Evolutionary conservation across 306 rosid genomes (phyloP).

Genomic region (Trichosanthes cucumerina): DNA sequence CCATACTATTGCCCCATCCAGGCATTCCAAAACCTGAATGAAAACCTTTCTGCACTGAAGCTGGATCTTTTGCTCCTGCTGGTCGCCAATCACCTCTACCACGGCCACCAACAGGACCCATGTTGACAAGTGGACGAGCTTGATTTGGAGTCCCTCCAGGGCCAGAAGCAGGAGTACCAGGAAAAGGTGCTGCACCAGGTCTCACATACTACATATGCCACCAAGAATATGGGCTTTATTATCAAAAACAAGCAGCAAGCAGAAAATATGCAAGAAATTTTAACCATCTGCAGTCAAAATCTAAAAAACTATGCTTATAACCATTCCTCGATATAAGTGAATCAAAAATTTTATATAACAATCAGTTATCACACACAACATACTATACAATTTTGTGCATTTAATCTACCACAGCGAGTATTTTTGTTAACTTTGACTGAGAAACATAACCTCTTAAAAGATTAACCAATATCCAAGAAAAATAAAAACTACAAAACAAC

Average conservation of each 20-base stretch:
- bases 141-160: conserved; percentile 77
- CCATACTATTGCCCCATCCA: conserved; percentile 64
- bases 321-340: not conserved
- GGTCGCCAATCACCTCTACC: conserved; percentile 99
- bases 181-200: conserved; percentile 83
- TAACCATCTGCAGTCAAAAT: not conserved
- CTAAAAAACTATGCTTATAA: not conserved
- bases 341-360: not conserved
- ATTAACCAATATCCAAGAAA: not conserved
- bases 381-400: not conserved
- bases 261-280: not conserved
- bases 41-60: conserved; percentile 64
- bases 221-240: conserved; percentile 4
- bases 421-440: not conserved
- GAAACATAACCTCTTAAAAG: not conserved
- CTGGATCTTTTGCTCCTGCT: conserved; percentile 45
- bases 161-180: conserved; percentile 51
- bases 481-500: not conserved
- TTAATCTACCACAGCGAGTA: not conserved
- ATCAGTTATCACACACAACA: not conserved
- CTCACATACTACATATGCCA: conserved; percentile 67
- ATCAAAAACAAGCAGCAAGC: not conserved
- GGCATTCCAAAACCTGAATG: conserved; percentile 69
- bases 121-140: conserved; percentile 67
- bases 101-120: conserved; percentile 64